phyloP scores from a whole-genome alignment of 805 yeast species.

The Cyberlindnera euphorbiiphila region DNA sequence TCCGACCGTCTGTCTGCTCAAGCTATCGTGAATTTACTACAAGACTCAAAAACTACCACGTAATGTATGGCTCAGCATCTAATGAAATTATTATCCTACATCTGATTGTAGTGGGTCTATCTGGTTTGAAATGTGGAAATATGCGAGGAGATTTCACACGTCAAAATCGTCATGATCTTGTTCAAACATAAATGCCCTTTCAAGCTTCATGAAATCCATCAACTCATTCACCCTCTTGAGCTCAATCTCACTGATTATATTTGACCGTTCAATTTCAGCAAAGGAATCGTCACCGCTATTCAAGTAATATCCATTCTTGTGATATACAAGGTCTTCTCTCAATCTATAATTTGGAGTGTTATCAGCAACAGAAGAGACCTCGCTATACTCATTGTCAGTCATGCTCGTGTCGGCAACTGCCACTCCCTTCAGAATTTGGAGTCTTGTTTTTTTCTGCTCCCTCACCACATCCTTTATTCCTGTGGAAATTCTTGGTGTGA shows the following conservation, averaged over 20 bases:
- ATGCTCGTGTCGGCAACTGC: slow-evolving; percentile 11
- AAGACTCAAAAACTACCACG: no score
- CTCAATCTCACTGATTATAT: slow-evolving; percentile 22
- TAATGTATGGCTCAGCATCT: not conserved
- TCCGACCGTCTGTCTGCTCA: slow-evolving; percentile 30
- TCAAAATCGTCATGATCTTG: not conserved
- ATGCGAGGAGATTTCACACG: not conserved
- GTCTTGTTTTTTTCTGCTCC: slow-evolving; percentile 24
- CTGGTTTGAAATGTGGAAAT: no score
- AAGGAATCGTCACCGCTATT: slow-evolving; percentile 23
- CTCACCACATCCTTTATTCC: slow-evolving; percentile 28
- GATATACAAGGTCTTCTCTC: slow-evolving; percentile 22
- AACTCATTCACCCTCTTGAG: slow-evolving; percentile 19
- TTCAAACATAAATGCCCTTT: slow-evolving; percentile 15
- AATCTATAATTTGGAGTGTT: slow-evolving; percentile 28
- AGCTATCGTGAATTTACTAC: not conserved
- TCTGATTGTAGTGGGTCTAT: no score
- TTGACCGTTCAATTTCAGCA: slow-evolving; percentile 22
- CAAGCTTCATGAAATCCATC: slow-evolving; percentile 24
- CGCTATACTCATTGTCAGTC: slow-evolving; percentile 28
- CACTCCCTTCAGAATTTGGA: slow-evolving; percentile 19
- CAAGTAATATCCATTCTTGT: slow-evolving; percentile 27
- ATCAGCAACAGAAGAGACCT: slow-evolving; percentile 24
- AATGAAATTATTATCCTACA: no score
- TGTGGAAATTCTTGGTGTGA: slow-evolving; percentile 23